A percentile compares a stretch with the other conserved stretches of the same genome.
Conservation (phyloP, 805 yeast species). For the Cyberlindnera sargentensis region DNA sequence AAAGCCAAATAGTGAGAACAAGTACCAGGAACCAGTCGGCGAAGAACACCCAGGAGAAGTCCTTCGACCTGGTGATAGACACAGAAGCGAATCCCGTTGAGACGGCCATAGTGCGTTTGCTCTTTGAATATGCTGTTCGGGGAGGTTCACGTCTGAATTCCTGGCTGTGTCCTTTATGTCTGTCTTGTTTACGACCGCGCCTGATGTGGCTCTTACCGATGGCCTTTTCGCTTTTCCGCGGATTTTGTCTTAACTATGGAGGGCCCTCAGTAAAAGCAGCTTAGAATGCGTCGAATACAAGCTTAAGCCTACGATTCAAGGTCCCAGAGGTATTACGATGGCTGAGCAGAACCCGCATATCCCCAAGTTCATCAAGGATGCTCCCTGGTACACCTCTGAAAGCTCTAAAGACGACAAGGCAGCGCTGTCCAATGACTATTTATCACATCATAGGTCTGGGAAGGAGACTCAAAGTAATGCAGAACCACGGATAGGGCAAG, state of each 20-base stretch:
- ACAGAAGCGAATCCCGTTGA: slow-evolving; percentile 25
- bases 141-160: too few species aligned
- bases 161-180: too few species aligned
- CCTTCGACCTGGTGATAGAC: slow-evolving; percentile 23
- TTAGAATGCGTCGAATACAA: too few species aligned
- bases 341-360: slow-evolving; percentile 28
- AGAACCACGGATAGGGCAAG: slow-evolving; percentile 48
- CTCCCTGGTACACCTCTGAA: slow-evolving; percentile 32
- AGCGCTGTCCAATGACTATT: slow-evolving; percentile 31
- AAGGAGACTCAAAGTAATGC: slow-evolving; percentile 28
- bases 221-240: too few species aligned
- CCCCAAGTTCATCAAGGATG: slow-evolving; percentile 32
- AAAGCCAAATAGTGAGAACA: slow-evolving; percentile 50
- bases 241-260: too few species aligned
- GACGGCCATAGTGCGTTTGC: slow-evolving; percentile 17
- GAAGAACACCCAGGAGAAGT: slow-evolving; percentile 67
- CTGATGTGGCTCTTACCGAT: too few species aligned
- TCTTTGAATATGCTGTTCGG: too few species aligned
- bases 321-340: slow-evolving; percentile 1
- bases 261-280: background rate
- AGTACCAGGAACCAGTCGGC: slow-evolving; percentile 75
- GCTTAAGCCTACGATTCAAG: background rate
- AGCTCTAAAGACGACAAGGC: slow-evolving; percentile 4
- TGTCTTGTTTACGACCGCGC: too few species aligned
- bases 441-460: slow-evolving; percentile 48